phyloP scores from a whole-genome alignment of 306 rosid species.

The Sicyos baderoa region DNA sequence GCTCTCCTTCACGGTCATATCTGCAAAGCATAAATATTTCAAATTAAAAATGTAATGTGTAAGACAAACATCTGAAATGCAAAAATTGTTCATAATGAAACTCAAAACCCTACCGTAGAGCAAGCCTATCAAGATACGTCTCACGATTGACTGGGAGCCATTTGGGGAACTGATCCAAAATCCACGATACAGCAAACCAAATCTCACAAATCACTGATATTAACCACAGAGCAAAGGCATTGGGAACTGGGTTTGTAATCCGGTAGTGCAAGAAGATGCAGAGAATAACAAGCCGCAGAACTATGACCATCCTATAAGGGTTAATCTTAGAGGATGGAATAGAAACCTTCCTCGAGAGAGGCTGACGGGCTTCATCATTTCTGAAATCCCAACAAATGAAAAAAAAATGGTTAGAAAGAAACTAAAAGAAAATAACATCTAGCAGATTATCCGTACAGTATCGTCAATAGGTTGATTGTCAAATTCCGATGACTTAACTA shows the following conservation, averaged over 20 bases:
- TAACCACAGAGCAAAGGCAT: constrained; percentile 86
- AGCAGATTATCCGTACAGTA: background rate
- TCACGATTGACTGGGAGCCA: constrained; percentile 99
- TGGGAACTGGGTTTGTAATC: constrained; percentile 77
- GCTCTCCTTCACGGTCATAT: constrained; percentile 91
- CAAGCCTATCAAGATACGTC: constrained; percentile 90
- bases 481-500: background rate
- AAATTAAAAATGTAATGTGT: background rate
- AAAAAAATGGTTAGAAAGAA: constrained; percentile 1
- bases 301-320: constrained; percentile 93
- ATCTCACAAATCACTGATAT: constrained; percentile 95
- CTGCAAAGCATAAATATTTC: constrained; percentile 35
- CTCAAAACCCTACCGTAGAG: constrained; percentile 49
- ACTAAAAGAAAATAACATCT: background rate
- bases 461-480: background rate
- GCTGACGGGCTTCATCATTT: constrained; percentile 95
- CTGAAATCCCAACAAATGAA: constrained; percentile 33
- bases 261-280: constrained; percentile 87
- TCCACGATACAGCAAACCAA: constrained; percentile 97
- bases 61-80: background rate
- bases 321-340: constrained; percentile 87
- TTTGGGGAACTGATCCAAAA: constrained; percentile 94
- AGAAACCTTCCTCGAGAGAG: constrained; percentile 95
- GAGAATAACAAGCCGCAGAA: constrained; percentile 73
- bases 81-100: constrained; percentile 2